Evolutionary conservation across 2,329 filamentous ascomycete genomes (phyloP), one percentile per base, ranked within the genome.

Genomic region (Neurospora crassa): DNA sequence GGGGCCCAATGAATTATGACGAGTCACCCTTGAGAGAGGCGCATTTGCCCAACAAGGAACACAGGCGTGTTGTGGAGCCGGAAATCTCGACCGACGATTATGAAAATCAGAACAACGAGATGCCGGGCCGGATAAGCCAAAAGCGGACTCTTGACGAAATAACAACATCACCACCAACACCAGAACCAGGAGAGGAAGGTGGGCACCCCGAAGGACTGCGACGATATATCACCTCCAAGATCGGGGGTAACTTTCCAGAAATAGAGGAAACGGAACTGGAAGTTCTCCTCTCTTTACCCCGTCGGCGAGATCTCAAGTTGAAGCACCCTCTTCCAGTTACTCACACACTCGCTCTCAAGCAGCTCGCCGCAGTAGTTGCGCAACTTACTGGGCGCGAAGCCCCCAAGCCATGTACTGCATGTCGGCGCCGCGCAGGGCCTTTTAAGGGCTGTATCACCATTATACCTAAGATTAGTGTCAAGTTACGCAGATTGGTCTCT

Each of bases 331-430:
- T 63, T n/a, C 29, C 29, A 63, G 53, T 37, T 18, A 63, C 53
- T 3, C 24, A 63, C 29, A 63, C 29, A 7, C 29, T 63, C 1
- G 18, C 53, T 11, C 14, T 34, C 16, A 63, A 37, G 16, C 53
- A 63, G 11, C 16, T 63, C 10, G 1, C 53, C 16, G 16, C 53
- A 10, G 29, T 75, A 5, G 6, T 73, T 47, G 71, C 73, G 37
- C 73, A 75, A 68, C 42, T 70, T 24, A 70, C 69, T 2, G 72
- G 72, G n/a, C 63, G 70, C n/a, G 41, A 71, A 37, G 68, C 41
- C 41, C 16, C 24, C 12, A 72, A 47, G 6, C 16, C 69, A 16
- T 75, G 74, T 40, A 71, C 70, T 16, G 40, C 67, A 7, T 75
- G 74, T 67, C 74, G 72, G 1, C 73, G 68, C 14, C 68, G 67